Evolutionary conservation across 306 rosid genomes (phyloP), one percentile per base, ranked within the genome.

Genomic region (Dryas alaskensis): DNA sequence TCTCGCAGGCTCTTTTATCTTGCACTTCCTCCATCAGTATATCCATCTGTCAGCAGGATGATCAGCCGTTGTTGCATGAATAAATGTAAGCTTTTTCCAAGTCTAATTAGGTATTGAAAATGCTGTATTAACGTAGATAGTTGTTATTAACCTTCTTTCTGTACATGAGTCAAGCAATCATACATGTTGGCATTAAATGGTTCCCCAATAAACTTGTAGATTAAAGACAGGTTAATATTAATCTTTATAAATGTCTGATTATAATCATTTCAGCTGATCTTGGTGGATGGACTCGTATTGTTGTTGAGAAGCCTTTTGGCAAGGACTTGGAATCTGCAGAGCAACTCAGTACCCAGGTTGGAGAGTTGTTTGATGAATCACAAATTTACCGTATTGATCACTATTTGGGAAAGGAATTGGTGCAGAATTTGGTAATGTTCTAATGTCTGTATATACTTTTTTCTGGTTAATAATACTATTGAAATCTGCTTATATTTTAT

Each of bases 221-320:
- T 42, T 31, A 65, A 53, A 48, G 76, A 48, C 27, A 54, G 70
- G 71, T 62, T 48, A 55, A 47, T 66, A 17, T 67, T 71, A 53
- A 65, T 22, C 59, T 80, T 53, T 76, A 25, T 54, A 79, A 81
- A 39, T 81, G 78, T 48, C 54, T 82, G 58, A 72, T 73, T 73
- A 48, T 71, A 65, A 65, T 76, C 62, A 53, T 51, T 78, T 51
- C 81, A 94, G 99, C 97, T 76, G 87, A 94, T 87, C 90, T 79
- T 83, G 96, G 96, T 60, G 99, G 99, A 67, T 94, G 99, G 99
- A 94, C 99, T 37, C 96, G 99, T 62, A 73, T 94, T 77, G 90
- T 94, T 86, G 98, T 94, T 69, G 99, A 94, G 89, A 94, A 94
- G 82, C 99, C 99, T 67, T 94, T 94, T 82, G 99, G 99, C 66